Base-by-base conservation (phyloP, 129 eudicot species). In the Artemisia annua region DNA sequence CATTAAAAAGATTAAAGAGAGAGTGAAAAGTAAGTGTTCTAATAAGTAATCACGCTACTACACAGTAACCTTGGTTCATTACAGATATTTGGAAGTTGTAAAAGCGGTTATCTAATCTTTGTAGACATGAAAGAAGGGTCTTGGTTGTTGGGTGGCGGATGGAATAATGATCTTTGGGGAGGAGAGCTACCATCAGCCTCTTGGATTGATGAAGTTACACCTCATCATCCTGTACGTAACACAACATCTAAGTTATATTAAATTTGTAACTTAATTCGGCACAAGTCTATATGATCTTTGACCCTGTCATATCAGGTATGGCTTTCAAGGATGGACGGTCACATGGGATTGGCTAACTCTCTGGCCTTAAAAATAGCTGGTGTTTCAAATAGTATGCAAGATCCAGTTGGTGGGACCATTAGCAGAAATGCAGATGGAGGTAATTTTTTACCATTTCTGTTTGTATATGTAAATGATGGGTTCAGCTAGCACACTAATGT, bases 151-250 rank as follows among this genome's bases (percentile, higher is more conserved):
- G 99, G 99, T 63, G 94, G 96, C 71, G 99, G 99, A 70, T 94
- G 99, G 99, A 94, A 90, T 77, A 88, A 94, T 83, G 97, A 86
- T 75, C 79, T 88, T 59, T 94, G 99, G 99, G 99, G 97, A 66
- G 99, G 99, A 67, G 96, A 20, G 22, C 1, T 20, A 20, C 22
- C 22, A 20, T 20, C 22, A 20, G 22, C 22, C 22, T 20, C 22
- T 20, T 20, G 22, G 22, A 20, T 20, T 20, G 22, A 20, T 20
- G 22, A 20, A 20, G 22, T 20, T 20, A 20, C 22, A 20, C 22
- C 22, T 20, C 22, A 20, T 20, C 22, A 90, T 71, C 99, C 99
- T 68, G 99, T 90, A 88, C 71, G 89, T 71, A 69, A 70, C 56
- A 49, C 17, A 7, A 50, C n/a, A 44, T 59, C 14, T 5, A 32